Evolutionary conservation across 495 filamentous ascomycete genomes (phyloP).

Genomic region (Staphylotrichum tortipilum): DNA sequence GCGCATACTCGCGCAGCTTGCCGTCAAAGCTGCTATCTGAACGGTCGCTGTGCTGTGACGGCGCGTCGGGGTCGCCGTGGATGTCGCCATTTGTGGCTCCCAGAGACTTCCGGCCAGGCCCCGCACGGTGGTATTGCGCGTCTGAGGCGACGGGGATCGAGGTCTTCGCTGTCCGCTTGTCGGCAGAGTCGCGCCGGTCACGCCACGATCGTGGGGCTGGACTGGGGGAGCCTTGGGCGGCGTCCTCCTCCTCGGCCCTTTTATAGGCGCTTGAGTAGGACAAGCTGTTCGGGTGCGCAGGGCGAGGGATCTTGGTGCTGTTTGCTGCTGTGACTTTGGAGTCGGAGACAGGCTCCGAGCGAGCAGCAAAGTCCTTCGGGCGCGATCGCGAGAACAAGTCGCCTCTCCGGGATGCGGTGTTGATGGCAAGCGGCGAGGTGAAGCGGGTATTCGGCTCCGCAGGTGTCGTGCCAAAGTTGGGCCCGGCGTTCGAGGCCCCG

Average conservation of each 20-base stretch:
- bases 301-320: constrained; percentile 35
- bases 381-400: constrained; percentile 18
- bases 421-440: constrained; percentile 18
- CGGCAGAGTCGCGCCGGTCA: constrained; percentile 20
- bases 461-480: background rate
- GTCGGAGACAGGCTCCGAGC: constrained; percentile 13
- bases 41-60: constrained; percentile 13
- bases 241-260: constrained; percentile 36
- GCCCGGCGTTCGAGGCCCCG: constrained; percentile 2
- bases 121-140: background rate
- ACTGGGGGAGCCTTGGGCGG: constrained; percentile 38
- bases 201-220: constrained; percentile 36
- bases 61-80: constrained; percentile 5
- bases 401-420: constrained; percentile 17
- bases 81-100: constrained; percentile 9
- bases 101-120: background rate
- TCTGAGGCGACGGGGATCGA: constrained; percentile 3
- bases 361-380: constrained; percentile 10
- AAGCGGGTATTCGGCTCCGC: constrained; percentile 13
- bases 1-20: constrained; percentile 20
- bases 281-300: constrained; percentile 23
- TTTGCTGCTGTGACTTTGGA: constrained; percentile 19
- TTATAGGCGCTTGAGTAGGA: constrained; percentile 34
- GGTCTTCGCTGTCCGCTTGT: constrained; percentile 14
- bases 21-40: constrained; percentile 26